Evolutionary conservation across 2,329 filamentous ascomycete genomes (phyloP).

Genomic region (Camillea tinctor): DNA sequence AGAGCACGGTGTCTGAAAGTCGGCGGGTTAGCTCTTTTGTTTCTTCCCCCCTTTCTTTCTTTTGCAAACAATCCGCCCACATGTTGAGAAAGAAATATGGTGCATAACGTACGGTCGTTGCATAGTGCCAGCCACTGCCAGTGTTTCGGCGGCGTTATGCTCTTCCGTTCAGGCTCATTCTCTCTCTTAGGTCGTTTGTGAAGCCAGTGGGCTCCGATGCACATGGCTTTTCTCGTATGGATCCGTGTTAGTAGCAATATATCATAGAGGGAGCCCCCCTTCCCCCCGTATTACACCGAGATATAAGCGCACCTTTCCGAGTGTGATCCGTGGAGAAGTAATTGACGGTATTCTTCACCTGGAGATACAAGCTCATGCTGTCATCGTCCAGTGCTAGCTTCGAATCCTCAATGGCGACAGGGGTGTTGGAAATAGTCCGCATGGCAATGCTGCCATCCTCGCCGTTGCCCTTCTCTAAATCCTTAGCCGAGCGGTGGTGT

Average conservation of each 20-base stretch:
- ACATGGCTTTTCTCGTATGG: constrained; percentile 52
- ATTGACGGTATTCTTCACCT: constrained; percentile 72
- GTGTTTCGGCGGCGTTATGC: constrained; percentile 40
- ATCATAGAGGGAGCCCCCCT: neutral
- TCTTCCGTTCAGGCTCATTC: constrained; percentile 27
- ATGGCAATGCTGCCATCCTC: constrained; percentile 9
- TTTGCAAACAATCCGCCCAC: too few species aligned
- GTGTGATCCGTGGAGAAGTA: constrained; percentile 73
- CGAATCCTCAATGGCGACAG: constrained; percentile 4
- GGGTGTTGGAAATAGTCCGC: constrained; percentile 7
- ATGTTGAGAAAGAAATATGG: neutral
- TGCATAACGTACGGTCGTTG: constrained; percentile 52
- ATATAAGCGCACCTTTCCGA: constrained; percentile 50
- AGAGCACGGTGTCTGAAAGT: constrained; percentile 65
- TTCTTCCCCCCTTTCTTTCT: too few species aligned
- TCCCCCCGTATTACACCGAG: neutral
- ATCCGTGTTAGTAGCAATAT: constrained; percentile 17
- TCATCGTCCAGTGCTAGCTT: constrained; percentile 11
- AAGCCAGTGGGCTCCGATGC: constrained; percentile 69
- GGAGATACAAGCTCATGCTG: constrained; percentile 41
- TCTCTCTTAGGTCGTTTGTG: constrained; percentile 37
- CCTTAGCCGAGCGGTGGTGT: constrained; percentile 13
- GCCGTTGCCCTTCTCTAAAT: constrained; percentile 22
- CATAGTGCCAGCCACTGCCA: constrained; percentile 74
- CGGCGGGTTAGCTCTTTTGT: constrained; percentile 13